phyloP scores from a whole-genome alignment of 495 filamentous ascomycete genomes.

The Venustampulla echinocandica region DNA sequence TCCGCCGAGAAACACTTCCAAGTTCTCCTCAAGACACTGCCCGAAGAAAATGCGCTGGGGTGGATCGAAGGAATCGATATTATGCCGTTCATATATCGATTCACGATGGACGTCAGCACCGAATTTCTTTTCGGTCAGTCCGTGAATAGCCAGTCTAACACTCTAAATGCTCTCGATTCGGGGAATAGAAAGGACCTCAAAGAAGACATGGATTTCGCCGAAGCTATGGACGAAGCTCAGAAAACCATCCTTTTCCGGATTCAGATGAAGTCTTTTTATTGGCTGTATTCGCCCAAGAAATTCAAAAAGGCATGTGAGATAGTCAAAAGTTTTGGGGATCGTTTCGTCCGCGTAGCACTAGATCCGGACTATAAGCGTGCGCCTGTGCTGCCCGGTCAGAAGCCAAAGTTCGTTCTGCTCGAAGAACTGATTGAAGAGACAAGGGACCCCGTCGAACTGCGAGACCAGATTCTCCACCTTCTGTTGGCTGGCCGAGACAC shows the following conservation, averaged over 20 bases:
- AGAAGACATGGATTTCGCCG: background rate
- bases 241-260: background rate
- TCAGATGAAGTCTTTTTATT: background rate
- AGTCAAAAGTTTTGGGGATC: background rate
- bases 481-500: constrained; percentile 51
- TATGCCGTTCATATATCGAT: too few relatives aligned
- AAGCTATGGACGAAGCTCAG: background rate
- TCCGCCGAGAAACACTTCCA: too few relatives aligned
- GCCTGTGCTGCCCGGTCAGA: background rate
- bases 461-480: constrained; percentile 48
- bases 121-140: background rate
- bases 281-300: background rate
- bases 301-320: background rate
- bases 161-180: background rate
- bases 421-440: constrained; percentile 69
- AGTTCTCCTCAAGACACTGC: too few relatives aligned
- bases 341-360: background rate
- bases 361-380: background rate
- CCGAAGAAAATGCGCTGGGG: too few relatives aligned
- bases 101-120: background rate
- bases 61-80: too few relatives aligned
- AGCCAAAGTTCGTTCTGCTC: constrained; percentile 56
- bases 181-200: background rate
- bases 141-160: background rate
- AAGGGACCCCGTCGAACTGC: constrained; percentile 53